These are phyloP conservation scores for Rhododendron henanense DNA, from an alignment of 148 eudicot genomes.

Conservation along the genomic window DNA sequence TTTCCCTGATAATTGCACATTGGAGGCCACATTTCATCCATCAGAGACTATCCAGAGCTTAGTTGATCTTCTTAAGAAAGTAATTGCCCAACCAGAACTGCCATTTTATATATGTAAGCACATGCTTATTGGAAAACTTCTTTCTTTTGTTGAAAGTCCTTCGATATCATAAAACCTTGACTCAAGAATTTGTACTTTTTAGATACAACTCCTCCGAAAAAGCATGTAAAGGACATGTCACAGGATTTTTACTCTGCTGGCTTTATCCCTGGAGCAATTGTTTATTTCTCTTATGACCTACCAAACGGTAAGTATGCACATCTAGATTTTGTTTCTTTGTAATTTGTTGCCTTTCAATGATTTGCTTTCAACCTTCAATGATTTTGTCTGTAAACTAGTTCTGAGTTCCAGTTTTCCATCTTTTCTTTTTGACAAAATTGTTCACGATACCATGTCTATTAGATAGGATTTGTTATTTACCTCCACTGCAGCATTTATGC, in stretches of 20 bases:
- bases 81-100: slow-evolving; percentile 59
- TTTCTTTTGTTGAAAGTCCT: neutral
- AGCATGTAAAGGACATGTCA: slow-evolving; percentile 58
- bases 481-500: neutral
- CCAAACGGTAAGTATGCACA: slow-evolving; percentile 42
- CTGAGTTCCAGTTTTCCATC: neutral
- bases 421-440: neutral
- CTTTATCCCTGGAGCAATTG: slow-evolving; percentile 89
- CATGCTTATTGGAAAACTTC: neutral
- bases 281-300: slow-evolving; percentile 68
- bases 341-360: neutral
- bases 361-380: neutral
- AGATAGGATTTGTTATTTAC: neutral
- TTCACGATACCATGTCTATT: neutral
- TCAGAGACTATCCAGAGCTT: slow-evolving; percentile 69
- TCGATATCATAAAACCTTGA: neutral
- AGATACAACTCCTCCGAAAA: slow-evolving; percentile 90
- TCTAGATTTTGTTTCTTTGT: neutral
- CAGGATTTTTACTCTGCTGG: slow-evolving; percentile 87
- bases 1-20: slow-evolving; percentile 70
- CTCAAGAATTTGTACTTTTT: slow-evolving; percentile 6
- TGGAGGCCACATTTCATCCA: slow-evolving; percentile 80
- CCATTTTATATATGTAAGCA: slow-evolving; percentile 71
- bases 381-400: neutral
- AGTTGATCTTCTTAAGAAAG: slow-evolving; percentile 63